Evolutionary conservation across 495 filamentous ascomycete genomes (phyloP).

Genomic region (Lophiotrema nucula): DNA sequence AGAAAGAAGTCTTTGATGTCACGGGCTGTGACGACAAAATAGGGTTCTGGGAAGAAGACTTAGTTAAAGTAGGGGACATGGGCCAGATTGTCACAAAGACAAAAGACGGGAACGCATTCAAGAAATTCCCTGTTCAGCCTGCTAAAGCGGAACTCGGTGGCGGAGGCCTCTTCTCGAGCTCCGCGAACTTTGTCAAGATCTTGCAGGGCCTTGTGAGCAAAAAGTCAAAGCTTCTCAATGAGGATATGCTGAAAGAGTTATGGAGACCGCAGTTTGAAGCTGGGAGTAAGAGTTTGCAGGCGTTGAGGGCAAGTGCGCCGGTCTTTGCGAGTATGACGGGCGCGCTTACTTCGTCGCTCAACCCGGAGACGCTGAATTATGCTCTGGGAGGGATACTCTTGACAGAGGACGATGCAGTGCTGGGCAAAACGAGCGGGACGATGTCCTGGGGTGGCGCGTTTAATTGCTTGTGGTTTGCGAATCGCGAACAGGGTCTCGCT

Average conservation of each 20-base stretch:
- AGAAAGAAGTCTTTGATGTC: not conserved
- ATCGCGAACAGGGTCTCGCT: constrained; percentile 9
- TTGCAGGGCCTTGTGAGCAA: not conserved
- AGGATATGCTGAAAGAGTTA: not conserved
- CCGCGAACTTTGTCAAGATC: constrained; percentile 1
- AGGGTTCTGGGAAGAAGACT: not conserved
- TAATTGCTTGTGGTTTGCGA: constrained; percentile 22
- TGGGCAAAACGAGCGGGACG: constrained; percentile 14
- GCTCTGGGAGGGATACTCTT: constrained; percentile 10
- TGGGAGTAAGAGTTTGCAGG: not conserved
- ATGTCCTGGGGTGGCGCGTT: constrained; percentile 18
- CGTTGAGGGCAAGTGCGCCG: not conserved
- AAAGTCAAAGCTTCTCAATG: not conserved
- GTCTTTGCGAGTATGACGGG: constrained; percentile 2
- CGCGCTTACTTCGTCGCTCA: not conserved
- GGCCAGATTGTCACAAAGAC: not conserved
- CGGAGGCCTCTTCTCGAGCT: not conserved
- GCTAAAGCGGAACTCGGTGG: constrained; percentile 5
- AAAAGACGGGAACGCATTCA: not conserved
- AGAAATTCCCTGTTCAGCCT: not conserved
- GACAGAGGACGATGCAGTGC: not conserved
- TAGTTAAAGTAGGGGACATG: not conserved
- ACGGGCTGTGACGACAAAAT: constrained; percentile 7
- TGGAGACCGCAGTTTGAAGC: constrained; percentile 4
- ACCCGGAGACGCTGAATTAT: not conserved